These are phyloP conservation scores for Exophiala sp. DNA, from an alignment of 2,329 filamentous ascomycete species.

Conservation along the genomic window DNA sequence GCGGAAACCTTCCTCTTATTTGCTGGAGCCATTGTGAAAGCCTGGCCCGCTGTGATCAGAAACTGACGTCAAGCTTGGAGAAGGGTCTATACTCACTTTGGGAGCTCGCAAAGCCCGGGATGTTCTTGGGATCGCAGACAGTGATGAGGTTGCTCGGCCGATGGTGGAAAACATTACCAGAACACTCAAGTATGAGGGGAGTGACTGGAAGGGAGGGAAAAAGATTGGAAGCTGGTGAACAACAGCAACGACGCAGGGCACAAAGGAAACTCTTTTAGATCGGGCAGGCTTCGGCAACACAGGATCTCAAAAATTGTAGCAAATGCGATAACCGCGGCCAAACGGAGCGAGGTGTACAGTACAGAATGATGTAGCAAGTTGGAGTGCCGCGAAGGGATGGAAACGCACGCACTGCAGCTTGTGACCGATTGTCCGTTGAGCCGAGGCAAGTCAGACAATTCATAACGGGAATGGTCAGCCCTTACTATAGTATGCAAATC, in stretches of 20 bases:
- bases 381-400: neutral
- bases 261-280: conserved; percentile 16
- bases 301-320: neutral
- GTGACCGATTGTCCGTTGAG: conserved; percentile 4
- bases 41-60: conserved; percentile 17
- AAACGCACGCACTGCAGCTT: neutral
- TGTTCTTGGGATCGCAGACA: conserved; percentile 20
- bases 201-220: conserved; percentile 1
- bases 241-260: conserved; percentile 11
- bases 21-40: conserved; percentile 29
- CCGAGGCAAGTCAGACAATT: conserved; percentile 7
- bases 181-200: neutral
- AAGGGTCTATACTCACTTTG: conserved; percentile 12
- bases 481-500: neutral
- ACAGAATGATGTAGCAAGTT: neutral
- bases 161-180: conserved; percentile 27
- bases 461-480: too few relatives aligned
- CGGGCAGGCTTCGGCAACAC: conserved; percentile 15
- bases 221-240: conserved; percentile 6
- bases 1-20: conserved; percentile 41
- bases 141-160: conserved; percentile 21
- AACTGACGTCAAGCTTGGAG: conserved; percentile 11
- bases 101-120: conserved; percentile 10
- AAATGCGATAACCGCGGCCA: conserved; percentile 8
- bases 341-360: neutral